These are phyloP conservation scores for Eragrostis curvula DNA, from an alignment of 176 grass and related monocot species.

Conservation along the genomic window DNA sequence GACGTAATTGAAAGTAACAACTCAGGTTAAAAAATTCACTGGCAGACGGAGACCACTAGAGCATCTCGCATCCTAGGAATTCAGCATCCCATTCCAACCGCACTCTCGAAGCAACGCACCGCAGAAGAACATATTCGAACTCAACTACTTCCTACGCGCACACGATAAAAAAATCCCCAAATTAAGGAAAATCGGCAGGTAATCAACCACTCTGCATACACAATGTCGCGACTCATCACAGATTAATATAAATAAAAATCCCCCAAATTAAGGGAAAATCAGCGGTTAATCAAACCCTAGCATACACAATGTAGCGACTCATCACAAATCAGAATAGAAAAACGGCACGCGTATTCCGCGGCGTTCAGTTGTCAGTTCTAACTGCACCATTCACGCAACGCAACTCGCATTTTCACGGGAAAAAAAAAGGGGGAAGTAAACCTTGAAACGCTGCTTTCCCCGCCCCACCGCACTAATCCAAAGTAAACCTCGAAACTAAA, in stretches of 20 bases:
- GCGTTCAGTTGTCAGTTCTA: no score
- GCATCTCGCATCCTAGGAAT: neutral
- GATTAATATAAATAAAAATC: neutral
- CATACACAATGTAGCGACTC: neutral
- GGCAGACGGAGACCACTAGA: neutral
- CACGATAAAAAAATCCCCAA: neutral
- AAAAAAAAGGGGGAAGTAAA: neutral
- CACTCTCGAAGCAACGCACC: neutral
- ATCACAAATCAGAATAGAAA: neutral
- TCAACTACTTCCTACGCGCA: neutral
- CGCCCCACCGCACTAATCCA: no score
- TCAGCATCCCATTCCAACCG: neutral
- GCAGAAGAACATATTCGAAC: slow-evolving; percentile 1
- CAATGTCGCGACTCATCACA: neutral
- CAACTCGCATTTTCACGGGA: neutral
- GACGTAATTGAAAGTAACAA: neutral
- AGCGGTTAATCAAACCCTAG: neutral
- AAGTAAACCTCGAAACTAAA: no score
- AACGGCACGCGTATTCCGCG: neutral
- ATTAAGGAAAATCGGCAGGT: neutral
- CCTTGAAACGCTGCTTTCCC: neutral
- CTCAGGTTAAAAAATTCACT: neutral
- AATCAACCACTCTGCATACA: neutral
- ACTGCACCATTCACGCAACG: neutral
- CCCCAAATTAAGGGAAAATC: neutral